A percentile compares a stretch with the other conserved stretches of the same genome.
Conservation (phyloP, 2,329 filamentous ascomycete species). For the Curvularia lunata region DNA sequence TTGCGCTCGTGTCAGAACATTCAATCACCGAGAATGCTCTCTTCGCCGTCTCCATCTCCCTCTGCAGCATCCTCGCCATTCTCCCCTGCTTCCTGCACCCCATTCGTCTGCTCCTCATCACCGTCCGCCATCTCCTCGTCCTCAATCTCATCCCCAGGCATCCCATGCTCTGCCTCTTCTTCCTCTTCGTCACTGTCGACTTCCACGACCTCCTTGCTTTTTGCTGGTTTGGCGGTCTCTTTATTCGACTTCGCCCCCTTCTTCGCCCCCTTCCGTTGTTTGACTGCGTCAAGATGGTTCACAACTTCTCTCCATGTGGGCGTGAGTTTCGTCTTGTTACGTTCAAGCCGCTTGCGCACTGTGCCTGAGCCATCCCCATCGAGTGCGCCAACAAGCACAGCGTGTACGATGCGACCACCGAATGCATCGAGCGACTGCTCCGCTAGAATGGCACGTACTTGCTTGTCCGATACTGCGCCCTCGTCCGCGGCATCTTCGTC, state of each 20-base stretch:
- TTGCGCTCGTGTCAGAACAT: neutral
- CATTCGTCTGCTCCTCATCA: conserved; percentile 51
- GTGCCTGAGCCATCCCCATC: conserved; percentile 61
- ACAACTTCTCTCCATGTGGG: conserved; percentile 85
- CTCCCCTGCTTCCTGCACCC: conserved; percentile 42
- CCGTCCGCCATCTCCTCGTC: conserved; percentile 52
- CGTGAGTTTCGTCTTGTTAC: conserved; percentile 82
- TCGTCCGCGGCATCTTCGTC: conserved; percentile 60
- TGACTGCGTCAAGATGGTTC: conserved; percentile 71
- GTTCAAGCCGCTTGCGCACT: conserved; percentile 72
- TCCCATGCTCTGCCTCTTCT: conserved; percentile 31
- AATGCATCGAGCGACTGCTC: conserved; percentile 88
- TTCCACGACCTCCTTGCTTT: conserved; percentile 48
- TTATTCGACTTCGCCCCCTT: conserved; percentile 43
- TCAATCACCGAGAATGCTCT: conserved; percentile 54
- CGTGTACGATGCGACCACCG: conserved; percentile 82
- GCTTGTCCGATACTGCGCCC: conserved; percentile 56
- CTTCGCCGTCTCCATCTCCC: conserved; percentile 45
- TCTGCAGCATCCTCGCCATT: conserved; percentile 36
- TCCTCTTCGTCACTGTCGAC: conserved; percentile 44
- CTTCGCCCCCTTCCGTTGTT: conserved; percentile 51
- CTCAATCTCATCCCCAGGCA: conserved; percentile 39
- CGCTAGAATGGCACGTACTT: conserved; percentile 72
- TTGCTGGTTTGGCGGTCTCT: conserved; percentile 49
- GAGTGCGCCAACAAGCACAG: conserved; percentile 75